Evolutionary conservation across 192 early-diverging fungal species (phyloP), one percentile per base, ranked within the genome.

Genomic region (Backusella parvicylindrica): DNA sequence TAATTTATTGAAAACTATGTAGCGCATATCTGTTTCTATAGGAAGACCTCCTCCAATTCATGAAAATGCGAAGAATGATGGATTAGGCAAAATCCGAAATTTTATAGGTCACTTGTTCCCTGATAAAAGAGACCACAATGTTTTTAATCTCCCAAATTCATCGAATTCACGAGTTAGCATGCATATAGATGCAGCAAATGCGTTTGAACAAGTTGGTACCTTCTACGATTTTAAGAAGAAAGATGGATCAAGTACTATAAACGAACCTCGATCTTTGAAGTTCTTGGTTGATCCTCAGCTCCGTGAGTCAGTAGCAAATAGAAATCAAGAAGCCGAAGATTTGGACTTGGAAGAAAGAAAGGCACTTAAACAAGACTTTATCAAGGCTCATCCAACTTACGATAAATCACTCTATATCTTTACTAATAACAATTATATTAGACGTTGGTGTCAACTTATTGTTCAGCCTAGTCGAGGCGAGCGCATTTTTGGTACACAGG

Each of bases 351-450:
- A 79, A 66, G 84, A 85, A 73, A 65, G 82, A 38, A 83, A 74
- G 67, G 84, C 82, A 7, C 30, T 77, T 4, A 74, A 84, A 38
- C 75, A 49, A 40, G 84, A 85, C 63, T 85, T 85, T 38, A 73
- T 85, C 16, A 73, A 63, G 6, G 77, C 77, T 0, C 85, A 86
- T 72, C 85, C 85, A 30, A 81, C 76, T 31, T 86, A 86, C 18
- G 84, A 86, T 60, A 83, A 83, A 32, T 85, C 89, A 16, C 71
- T 90, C 31, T 87, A 82, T 74, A 72, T 88, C 23, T 85, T 90
- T 64, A 80, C 84, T 12, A 79, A 83, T 2, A 67, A 75, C 6
- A 87, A 87, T 72, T 74, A 70, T 26, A 71, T 90, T 36, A 73
- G 89, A 64, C 70, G 75, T 16, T 72, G 73, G 53, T 85, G 88